These are phyloP conservation scores for Epichloe festucae DNA, from an alignment of 2,329 filamentous ascomycete species.

Conservation along the genomic window DNA sequence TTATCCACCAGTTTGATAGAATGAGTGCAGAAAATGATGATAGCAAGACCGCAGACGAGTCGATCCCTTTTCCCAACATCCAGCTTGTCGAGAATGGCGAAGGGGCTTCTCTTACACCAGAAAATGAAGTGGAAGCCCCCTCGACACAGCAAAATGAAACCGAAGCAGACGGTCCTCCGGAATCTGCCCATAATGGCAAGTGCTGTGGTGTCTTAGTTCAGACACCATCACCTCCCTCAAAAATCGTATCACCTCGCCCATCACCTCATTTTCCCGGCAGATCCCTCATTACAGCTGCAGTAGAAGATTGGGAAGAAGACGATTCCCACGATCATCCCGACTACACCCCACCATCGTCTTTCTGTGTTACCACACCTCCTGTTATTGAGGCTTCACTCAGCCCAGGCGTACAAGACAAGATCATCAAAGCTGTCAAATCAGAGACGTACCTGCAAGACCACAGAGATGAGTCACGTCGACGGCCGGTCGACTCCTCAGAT, in stretches of 20 bases:
- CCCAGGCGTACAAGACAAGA: not conserved
- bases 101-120: not conserved
- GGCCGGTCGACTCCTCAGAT: slow-evolving; percentile 4
- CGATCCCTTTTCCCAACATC: not conserved
- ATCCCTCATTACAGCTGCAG: slow-evolving; percentile 1
- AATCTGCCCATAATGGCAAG: not conserved
- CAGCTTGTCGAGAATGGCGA: not conserved
- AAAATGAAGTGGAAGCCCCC: not conserved
- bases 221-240: not conserved
- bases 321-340: not conserved
- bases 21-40: not conserved
- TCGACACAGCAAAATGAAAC: not conserved
- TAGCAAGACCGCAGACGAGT: not conserved
- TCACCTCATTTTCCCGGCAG: not conserved
- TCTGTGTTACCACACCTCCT: slow-evolving; percentile 2
- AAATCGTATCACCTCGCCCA: slow-evolving; percentile 1
- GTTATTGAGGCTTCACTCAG: not conserved
- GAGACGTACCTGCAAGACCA: not conserved
- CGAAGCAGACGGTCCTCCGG: not conserved
- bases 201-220: not conserved
- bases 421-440: not conserved
- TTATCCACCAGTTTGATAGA: not conserved
- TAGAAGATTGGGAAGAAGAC: slow-evolving; percentile 7
- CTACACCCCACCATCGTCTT: slow-evolving; percentile 2
- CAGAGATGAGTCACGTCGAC: not conserved